These are phyloP conservation scores for Globisporangium solare DNA, from an alignment of 352 stramenopile species.

Conservation along the genomic window DNA sequence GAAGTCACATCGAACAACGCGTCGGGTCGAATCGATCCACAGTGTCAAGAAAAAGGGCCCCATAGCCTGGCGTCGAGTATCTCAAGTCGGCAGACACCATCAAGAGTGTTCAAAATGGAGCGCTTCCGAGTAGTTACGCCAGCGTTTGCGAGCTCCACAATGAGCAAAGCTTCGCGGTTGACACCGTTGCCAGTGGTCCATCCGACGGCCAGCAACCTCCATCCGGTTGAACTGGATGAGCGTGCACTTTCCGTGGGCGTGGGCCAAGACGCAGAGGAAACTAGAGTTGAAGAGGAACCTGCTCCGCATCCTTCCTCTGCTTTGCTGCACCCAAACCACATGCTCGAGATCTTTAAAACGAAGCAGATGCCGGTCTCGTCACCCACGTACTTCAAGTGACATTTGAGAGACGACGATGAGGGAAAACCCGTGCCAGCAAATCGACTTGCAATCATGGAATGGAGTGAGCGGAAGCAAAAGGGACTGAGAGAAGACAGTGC, in stretches of 20 bases:
- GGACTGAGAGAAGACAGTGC: constrained; percentile 13
- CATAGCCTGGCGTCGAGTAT: constrained; percentile 21
- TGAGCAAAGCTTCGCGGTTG: background rate
- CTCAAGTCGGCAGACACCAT: constrained; percentile 31
- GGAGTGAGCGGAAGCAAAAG: constrained; percentile 35
- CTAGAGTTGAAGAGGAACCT: constrained; percentile 1
- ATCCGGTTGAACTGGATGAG: background rate
- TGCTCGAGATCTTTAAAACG: constrained; percentile 65
- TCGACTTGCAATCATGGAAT: constrained; percentile 31
- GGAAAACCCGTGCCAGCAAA: constrained; percentile 5
- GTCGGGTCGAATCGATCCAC: background rate
- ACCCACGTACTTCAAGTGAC: constrained; percentile 42
- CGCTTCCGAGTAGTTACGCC: constrained; percentile 58
- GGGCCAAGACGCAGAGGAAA: background rate
- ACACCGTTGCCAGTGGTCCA: constrained; percentile 8
- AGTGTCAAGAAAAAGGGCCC: background rate
- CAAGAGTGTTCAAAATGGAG: constrained; percentile 64
- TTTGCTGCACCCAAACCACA: constrained; percentile 53
- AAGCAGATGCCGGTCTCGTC: constrained; percentile 66
- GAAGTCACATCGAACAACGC: background rate
- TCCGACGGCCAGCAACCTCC: background rate
- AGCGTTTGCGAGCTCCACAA: constrained; percentile 23
- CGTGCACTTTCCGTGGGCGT: background rate
- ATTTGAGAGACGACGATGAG: constrained; percentile 27
- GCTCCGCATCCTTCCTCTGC: constrained; percentile 4